Evolutionary conservation across 805 yeast species (phyloP).

Genomic region (Lachancea thermotolerans): DNA sequence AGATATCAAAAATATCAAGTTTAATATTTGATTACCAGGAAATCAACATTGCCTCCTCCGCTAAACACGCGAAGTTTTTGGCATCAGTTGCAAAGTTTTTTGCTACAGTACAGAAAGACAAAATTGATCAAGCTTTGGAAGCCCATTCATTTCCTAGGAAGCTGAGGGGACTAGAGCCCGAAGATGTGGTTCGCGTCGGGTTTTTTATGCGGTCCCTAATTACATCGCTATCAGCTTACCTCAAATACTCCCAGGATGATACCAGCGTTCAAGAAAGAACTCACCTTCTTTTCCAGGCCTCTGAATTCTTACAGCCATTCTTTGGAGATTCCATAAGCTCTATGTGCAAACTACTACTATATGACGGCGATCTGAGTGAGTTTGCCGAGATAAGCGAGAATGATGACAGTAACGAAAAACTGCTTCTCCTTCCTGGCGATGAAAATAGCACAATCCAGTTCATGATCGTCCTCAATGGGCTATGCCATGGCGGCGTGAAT

Average conservation of each 20-base stretch:
- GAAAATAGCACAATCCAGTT: constrained; percentile 19
- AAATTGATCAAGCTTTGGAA: constrained; percentile 34
- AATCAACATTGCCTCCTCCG: constrained; percentile 26
- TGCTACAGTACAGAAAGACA: constrained; percentile 37
- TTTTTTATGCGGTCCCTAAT: constrained; percentile 21
- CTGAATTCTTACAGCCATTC: constrained; percentile 28
- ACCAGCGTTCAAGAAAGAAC: constrained; percentile 11
- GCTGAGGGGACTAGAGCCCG: constrained; percentile 12
- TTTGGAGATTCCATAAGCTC: constrained; percentile 19
- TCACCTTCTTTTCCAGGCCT: constrained; percentile 25
- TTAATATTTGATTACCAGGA: constrained; percentile 37
- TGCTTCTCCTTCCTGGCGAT: constrained; percentile 21
- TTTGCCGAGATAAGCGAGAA: constrained; percentile 10
- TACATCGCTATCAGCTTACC: constrained; percentile 19
- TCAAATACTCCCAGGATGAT: constrained; percentile 10
- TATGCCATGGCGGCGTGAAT: constrained; percentile 25
- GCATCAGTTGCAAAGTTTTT: constrained; percentile 53
- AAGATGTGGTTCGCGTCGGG: constrained; percentile 21
- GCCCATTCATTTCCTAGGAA: constrained; percentile 14
- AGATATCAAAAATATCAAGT: constrained; percentile 39
- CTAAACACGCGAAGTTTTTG: constrained; percentile 29
- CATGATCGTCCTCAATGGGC: constrained; percentile 24
- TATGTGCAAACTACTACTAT: constrained; percentile 22
- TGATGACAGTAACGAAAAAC: constrained; percentile 7
- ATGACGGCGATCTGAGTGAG: constrained; percentile 17